Conservation (phyloP, 108 stramenopile species). For the Schizochytrium sp. region DNA sequence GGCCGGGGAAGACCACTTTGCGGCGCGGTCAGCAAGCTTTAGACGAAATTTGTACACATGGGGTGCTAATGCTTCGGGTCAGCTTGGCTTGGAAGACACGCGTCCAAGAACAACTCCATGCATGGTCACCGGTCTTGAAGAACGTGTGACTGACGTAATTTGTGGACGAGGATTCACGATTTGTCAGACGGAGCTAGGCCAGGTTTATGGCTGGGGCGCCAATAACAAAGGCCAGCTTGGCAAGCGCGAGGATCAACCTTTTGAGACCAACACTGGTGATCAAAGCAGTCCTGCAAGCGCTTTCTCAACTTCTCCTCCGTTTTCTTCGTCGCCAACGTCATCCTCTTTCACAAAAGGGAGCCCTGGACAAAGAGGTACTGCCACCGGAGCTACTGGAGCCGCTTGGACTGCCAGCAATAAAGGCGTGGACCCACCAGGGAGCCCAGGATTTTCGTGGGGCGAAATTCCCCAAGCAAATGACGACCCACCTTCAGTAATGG, state of each 20-base stretch:
- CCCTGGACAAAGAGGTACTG: too few species aligned
- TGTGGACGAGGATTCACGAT: slow-evolving; percentile 26
- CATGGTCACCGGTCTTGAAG: not conserved
- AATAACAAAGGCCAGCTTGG: slow-evolving; percentile 57
- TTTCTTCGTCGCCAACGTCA: not conserved
- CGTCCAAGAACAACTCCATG: not conserved
- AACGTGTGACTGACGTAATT: slow-evolving; percentile 32
- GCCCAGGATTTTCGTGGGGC: too few species aligned
- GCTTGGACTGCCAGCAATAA: too few species aligned
- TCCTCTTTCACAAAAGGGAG: too few species aligned
- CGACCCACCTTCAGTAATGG: too few species aligned
- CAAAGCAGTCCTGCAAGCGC: not conserved
- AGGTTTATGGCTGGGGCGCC: slow-evolving; percentile 41
- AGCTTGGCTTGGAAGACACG: slow-evolving; percentile 27
- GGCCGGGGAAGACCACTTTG: slow-evolving; percentile 53
- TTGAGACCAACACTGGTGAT: not conserved
- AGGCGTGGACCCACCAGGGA: too few species aligned
- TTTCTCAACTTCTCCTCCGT: not conserved
- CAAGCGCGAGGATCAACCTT: not conserved
- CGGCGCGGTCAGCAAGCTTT: not conserved
- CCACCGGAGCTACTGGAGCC: too few species aligned
- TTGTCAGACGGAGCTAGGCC: not conserved
- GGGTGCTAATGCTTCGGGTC: not conserved
- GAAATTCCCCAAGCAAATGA: too few species aligned
- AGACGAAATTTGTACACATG: slow-evolving; percentile 38